Base-by-base conservation (phyloP, 129 eudicot species). In the Centella asiatica region DNA sequence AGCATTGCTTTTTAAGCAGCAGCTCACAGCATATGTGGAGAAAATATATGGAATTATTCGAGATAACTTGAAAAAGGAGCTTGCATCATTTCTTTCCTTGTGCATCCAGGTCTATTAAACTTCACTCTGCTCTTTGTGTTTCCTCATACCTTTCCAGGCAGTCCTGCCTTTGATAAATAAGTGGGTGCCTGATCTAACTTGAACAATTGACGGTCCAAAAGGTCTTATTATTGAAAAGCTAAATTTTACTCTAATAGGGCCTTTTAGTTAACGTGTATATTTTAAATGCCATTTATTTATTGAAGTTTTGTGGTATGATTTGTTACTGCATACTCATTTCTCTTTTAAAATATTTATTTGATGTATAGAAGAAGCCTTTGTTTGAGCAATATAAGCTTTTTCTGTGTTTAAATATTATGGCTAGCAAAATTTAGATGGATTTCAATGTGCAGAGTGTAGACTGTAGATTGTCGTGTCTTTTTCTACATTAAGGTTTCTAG, bases 21-120 rank as follows among this genome's bases (percentile, higher is more conserved):
- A 85, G 76, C 84, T 89, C 29, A 85, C 85, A 27, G 92, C 92
- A 12, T 83, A 82, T 36, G 84, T 89, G 44, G 88, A 89, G 78
- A 89, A 85, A 74, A 85, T 89, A 11, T 89, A 90, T 70, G 95
- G 97, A 19, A 90, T 90, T 68, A 84, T 90, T 14, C 85, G 97
- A 20, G 97, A 90, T 77, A 90, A 90, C 83, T 73, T 90, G 77
- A 90, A 90, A 77, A 86, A 81, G 60, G 97, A 90, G 64, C 74
- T 90, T 78, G 83, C 83, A 17, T 77, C 87, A 32, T 71, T 86
- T 60, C 85, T 90, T 51, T 70, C 88, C 25, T 73, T 83, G 60
- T 90, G 97, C 50, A 90, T 90, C 60, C 97, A 90, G 90, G 97
- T 86, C 75, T 1, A 36, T 47, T 55, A 18, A 65, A 25, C 12